These are phyloP conservation scores for Phaseolus lunatus DNA, from an alignment of 306 rosid genomes.

Conservation along the genomic window DNA sequence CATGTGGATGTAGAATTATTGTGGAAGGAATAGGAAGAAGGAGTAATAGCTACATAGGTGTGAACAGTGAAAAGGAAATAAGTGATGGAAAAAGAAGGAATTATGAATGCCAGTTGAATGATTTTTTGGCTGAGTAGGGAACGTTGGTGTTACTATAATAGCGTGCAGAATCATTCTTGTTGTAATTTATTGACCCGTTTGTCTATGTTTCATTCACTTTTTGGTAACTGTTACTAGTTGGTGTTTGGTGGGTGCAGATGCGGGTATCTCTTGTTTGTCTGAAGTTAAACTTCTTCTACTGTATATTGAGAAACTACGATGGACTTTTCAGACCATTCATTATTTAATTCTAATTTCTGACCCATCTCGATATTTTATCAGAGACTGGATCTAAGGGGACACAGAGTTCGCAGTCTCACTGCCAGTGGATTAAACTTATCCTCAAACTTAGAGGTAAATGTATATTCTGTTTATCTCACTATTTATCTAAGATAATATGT, in stretches of 20 bases:
- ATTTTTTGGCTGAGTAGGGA: conserved; percentile 25
- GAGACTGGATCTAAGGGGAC: conserved; percentile 99
- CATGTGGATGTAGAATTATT: conserved; percentile 6
- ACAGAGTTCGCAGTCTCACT: conserved; percentile 90
- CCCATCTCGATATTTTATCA: conserved; percentile 49
- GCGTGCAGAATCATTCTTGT: neutral
- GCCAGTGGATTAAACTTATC: conserved; percentile 93
- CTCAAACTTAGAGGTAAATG: conserved; percentile 86
- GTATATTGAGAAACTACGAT: conserved; percentile 31
- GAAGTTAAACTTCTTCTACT: conserved; percentile 9
- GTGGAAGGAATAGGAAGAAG: neutral
- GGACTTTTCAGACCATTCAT: neutral
- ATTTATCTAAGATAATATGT: conserved; percentile 27
- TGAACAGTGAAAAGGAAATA: conserved; percentile 17
- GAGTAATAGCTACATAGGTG: neutral
- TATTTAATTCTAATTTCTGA: conserved; percentile 39
- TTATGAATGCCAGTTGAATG: conserved; percentile 20
- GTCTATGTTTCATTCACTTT: conserved; percentile 19
- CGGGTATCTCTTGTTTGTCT: conserved; percentile 34
- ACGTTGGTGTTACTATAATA: neutral
- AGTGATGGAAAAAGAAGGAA: conserved; percentile 4
- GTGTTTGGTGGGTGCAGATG: neutral
- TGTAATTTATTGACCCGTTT: conserved; percentile 2
- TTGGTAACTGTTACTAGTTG: conserved; percentile 17
- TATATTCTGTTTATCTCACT: conserved; percentile 21